Percentiles rank a stretch among this genome's conserved stretches.
phyloP scores from a whole-genome alignment of 257 asterid species.

The Solanum clarkiae region DNA sequence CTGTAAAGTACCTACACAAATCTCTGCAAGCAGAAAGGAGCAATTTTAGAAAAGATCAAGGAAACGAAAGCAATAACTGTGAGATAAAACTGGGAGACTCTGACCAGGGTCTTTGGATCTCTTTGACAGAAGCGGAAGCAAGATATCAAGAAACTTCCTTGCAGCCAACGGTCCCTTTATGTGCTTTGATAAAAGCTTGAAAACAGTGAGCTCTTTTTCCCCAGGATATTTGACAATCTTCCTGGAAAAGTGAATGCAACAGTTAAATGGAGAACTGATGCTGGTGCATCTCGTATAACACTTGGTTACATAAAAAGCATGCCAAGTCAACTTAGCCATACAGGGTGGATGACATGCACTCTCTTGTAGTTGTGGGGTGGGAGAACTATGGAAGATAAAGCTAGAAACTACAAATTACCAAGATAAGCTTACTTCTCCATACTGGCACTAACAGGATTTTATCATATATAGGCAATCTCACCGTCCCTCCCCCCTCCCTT shows the following conservation, averaged over 20 bases:
- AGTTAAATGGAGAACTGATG: constrained; percentile 1
- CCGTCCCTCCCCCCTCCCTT: not conserved
- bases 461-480: not conserved
- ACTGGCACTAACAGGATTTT: not conserved
- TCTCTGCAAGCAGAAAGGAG: constrained; percentile 30
- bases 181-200: constrained; percentile 54
- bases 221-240: constrained; percentile 42
- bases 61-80: not conserved
- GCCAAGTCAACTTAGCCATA: not conserved
- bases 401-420: not conserved
- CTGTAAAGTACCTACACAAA: constrained; percentile 36
- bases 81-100: constrained; percentile 1
- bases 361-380: not conserved
- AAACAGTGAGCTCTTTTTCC: constrained; percentile 51
- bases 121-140: constrained; percentile 66
- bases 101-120: constrained; percentile 51
- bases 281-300: not conserved
- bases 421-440: not conserved
- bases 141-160: constrained; percentile 54
- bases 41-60: not conserved
- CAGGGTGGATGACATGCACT: not conserved
- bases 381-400: not conserved
- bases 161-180: constrained; percentile 56
- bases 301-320: not conserved
- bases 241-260: constrained; percentile 23